Evolutionary conservation across 2,329 filamentous ascomycete species (phyloP).

Genomic region (Bipolaris oryzae): DNA sequence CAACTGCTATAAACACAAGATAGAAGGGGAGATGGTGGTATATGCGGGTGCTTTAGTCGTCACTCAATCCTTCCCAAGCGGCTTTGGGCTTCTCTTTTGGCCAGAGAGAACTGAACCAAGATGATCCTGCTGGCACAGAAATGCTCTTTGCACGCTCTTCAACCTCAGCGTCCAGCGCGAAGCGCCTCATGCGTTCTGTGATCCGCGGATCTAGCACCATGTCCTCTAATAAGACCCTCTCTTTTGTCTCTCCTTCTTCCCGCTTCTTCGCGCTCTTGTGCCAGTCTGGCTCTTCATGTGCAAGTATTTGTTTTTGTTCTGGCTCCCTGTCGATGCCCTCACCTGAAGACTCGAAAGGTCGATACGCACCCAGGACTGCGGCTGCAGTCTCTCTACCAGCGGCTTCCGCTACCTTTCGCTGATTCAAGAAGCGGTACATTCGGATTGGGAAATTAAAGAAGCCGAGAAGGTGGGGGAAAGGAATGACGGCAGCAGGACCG

Average conservation of each 20-base stretch:
- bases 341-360: slow-evolving; percentile 50
- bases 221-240: slow-evolving; percentile 74
- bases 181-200: slow-evolving; percentile 77
- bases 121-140: slow-evolving; percentile 19
- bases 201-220: slow-evolving; percentile 79
- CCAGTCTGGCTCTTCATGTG: slow-evolving; percentile 80
- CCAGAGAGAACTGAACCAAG: slow-evolving; percentile 42
- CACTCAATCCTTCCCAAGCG: slow-evolving; percentile 41
- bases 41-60: slow-evolving; percentile 30
- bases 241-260: slow-evolving; percentile 57
- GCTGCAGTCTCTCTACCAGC: slow-evolving; percentile 88
- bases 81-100: slow-evolving; percentile 42
- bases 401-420: slow-evolving; percentile 81
- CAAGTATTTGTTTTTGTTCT: slow-evolving; percentile 70
- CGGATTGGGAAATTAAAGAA: slow-evolving; percentile 89
- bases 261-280: slow-evolving; percentile 73
- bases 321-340: slow-evolving; percentile 46
- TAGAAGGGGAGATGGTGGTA: slow-evolving; percentile 29
- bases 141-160: slow-evolving; percentile 65
- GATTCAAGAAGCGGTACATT: slow-evolving; percentile 85
- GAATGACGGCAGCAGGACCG: slow-evolving; percentile 72
- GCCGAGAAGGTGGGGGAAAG: slow-evolving; percentile 88
- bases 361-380: slow-evolving; percentile 69
- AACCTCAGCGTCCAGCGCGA: slow-evolving; percentile 71
- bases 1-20: slow-evolving; percentile 25